Base-by-base conservation (phyloP, 768 basidiomycete genomes). In the Pleurotus tuber-regium region DNA sequence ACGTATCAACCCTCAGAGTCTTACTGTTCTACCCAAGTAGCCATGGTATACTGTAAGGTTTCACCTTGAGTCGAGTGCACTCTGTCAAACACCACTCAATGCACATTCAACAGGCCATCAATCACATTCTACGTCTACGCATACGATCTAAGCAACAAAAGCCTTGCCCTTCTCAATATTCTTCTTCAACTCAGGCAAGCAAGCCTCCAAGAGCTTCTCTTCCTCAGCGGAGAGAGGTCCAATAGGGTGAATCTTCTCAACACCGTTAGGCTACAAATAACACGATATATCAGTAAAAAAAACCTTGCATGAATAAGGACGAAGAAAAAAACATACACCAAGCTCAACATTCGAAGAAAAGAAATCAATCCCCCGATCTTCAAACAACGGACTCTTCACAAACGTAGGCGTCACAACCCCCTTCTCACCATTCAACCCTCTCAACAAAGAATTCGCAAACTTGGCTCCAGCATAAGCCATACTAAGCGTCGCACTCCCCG, bases 401-500 rank as follows among this genome's bases (percentile, higher is more conserved):
- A 90, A 91, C 49, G 92, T 86, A 59, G 91, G 89, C 4, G 82
- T 84, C 55, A 92, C 66, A 53, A 96, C 84, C 53, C 86, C 89
- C 73, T 87, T 89, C 74, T 94, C 92, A 62, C 93, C 93, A 59
- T 83, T 87, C 66, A 92, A 65, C 24, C 93, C 96, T 38, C 84
- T 80, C 62, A 98, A 80, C 59, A 98, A 75, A 43, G 87, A 78
- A 64, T 79, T 75, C 53, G 92, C 80, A 72, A 98, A 98, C 71
- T 89, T 87, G 63, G 92, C 91, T 61, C 95, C 96, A 40, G 96
- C 90, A 61, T 87, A 92, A 1, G 92, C 93, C 94, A 97, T 97
- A 28, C 90, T 92, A 53, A 96, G 85, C 21, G 93, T 96, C 5
- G 95, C 94, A 49, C 89, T 92, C 54, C 96, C 96, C 52, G 90